These are phyloP conservation scores for Pyrenophora teres DNA, from an alignment of 2,329 filamentous ascomycete species.

Conservation along the genomic window DNA sequence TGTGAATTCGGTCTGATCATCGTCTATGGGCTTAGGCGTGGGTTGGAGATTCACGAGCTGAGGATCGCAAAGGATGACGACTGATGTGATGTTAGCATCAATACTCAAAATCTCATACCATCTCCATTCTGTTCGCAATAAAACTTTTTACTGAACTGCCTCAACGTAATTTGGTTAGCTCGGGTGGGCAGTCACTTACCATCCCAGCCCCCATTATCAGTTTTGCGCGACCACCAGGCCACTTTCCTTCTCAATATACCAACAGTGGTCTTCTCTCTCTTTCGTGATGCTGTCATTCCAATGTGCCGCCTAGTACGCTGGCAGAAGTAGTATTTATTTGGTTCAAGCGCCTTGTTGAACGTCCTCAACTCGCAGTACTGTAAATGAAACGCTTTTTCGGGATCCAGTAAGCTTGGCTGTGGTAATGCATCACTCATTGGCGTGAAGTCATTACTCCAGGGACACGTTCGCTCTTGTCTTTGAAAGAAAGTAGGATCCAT, in stretches of 20 bases:
- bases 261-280: constrained; percentile 31
- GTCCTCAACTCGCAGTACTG: constrained; percentile 43
- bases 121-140: no score
- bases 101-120: not conserved
- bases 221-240: constrained; percentile 37
- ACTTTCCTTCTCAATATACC: constrained; percentile 39
- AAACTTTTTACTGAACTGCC: no score
- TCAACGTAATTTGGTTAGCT: no score
- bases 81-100: constrained; percentile 16
- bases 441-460: constrained; percentile 44
- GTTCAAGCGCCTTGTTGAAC: constrained; percentile 33
- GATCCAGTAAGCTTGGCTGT: constrained; percentile 36
- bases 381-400: constrained; percentile 34
- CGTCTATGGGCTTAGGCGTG: constrained; percentile 9
- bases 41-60: constrained; percentile 25
- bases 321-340: constrained; percentile 34
- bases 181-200: constrained; percentile 22
- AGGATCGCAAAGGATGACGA: constrained; percentile 42
- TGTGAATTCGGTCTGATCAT: constrained; percentile 7
- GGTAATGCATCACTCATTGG: constrained; percentile 41
- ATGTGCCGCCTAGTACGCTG: constrained; percentile 37
- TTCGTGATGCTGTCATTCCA: constrained; percentile 38
- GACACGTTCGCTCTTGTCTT: constrained; percentile 42
- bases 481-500: constrained; percentile 43
- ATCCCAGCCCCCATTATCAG: constrained; percentile 35